Conservation (phyloP, 352 stramenopile species). For the Globisporangium uncinulatum region DNA sequence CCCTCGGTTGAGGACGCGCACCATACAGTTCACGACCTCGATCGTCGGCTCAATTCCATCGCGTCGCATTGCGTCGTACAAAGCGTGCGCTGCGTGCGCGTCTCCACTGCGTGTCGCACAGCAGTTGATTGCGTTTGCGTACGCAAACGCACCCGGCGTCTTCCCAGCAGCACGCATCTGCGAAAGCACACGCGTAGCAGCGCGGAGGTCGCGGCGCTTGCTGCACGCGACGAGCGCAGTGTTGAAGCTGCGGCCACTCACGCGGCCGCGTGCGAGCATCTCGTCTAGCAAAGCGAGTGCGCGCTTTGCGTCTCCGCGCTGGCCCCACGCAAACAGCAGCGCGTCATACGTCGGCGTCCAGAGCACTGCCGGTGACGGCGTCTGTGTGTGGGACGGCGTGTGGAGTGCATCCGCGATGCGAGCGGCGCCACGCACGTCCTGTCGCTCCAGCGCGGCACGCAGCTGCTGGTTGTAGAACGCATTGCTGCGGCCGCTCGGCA, state of each 20-base stretch:
- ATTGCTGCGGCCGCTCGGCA: conserved; percentile 18
- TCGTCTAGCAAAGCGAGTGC: conserved; percentile 46
- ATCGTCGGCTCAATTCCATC: conserved; percentile 31
- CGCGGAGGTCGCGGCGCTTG: conserved; percentile 29
- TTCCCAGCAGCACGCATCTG: conserved; percentile 32
- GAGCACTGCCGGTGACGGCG: conserved; percentile 24
- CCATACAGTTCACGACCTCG: conserved; percentile 52
- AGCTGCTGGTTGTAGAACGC: conserved; percentile 45
- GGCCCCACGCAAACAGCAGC: conserved; percentile 43
- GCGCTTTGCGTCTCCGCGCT: conserved; percentile 28
- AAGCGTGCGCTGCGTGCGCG: conserved; percentile 25
- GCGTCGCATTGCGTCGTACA: conserved; percentile 41
- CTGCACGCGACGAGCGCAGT: conserved; percentile 67
- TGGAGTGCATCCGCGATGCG: conserved; percentile 15
- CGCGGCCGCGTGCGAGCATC: conserved; percentile 35
- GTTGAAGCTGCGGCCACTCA: conserved; percentile 51
- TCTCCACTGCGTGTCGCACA: conserved; percentile 35
- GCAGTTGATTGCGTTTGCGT: conserved; percentile 62
- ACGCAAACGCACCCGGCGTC: conserved; percentile 34
- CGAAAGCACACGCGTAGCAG: conserved; percentile 29
- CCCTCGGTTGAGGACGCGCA: conserved; percentile 45
- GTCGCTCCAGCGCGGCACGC: conserved; percentile 20
- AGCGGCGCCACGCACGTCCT: conserved; percentile 23
- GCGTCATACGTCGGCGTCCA: conserved; percentile 47
- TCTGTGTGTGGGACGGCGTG: conserved; percentile 6